Base-by-base conservation (phyloP, 441 rosid species). In the Dalechampia spathulata region DNA sequence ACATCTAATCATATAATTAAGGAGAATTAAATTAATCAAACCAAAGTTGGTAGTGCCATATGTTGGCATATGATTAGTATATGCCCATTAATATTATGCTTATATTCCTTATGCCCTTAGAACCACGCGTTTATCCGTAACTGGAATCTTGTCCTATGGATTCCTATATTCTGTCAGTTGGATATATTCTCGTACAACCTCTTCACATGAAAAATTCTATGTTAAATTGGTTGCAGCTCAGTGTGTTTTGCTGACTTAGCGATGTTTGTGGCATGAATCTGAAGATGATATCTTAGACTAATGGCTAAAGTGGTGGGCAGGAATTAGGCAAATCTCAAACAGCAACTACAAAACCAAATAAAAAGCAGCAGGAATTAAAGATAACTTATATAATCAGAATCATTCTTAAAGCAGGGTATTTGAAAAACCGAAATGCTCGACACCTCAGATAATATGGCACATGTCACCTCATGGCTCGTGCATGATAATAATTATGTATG, bases 391-490 rank as follows among this genome's bases (percentile, higher is more conserved):
- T 9, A 30, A 28, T 50, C 46, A 25, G 61, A 39, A 61, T 36
- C 46, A 36, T 61, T 40, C 36, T 34, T 0, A 63, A 52, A 39
- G 50, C 12, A 30, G 34, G 8, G 8, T 30, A 30, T 30, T 3
- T n/a, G n/a, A 6, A 25, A 6, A 50, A 36, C 26, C 48, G 25
- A 57, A 62, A 74, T 76, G 83, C 81, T 68, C 32, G 34, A 75
- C 76, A 72, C 74, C 57, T 73, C 75, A 67, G 68, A 30, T 30
- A 5, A 56, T 15, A 17, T 39, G 27, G 52, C 22, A 10, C 7
- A 21, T 8, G 48, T 55, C 70, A 63, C 25, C 36, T 27, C 32
- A 26, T 6, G 17, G 4, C 7, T 25, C 17, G 14, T 14, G 25
- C 44, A 30, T 30, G 8, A 30, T 8, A 30, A n/a, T 15, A 49